phyloP scores from a whole-genome alignment of 2,329 filamentous ascomycete genomes.

The Paecilomyces formosus region DNA sequence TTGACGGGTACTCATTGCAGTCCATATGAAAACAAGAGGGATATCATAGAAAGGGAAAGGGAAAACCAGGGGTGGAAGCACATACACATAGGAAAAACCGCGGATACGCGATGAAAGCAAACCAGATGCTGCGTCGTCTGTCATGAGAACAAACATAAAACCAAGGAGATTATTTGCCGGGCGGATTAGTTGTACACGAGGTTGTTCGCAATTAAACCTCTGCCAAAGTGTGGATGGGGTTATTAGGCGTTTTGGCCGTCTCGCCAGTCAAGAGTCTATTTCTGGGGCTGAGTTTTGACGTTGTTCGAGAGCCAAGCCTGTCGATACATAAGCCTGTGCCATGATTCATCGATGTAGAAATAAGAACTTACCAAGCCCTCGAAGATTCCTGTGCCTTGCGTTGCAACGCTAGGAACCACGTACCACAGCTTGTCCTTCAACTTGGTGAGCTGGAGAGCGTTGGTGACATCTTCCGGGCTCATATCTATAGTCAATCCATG shows the following conservation, averaged over 20 bases:
- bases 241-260: constrained; percentile 8
- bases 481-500: constrained; percentile 48
- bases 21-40: constrained; percentile 32
- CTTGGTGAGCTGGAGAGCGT: constrained; percentile 66
- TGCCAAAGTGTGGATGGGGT: constrained; percentile 2
- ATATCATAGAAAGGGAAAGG: constrained; percentile 33
- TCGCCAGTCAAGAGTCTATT: constrained; percentile 15
- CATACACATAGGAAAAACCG: constrained; percentile 14
- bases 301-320: constrained; percentile 75
- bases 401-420: constrained; percentile 75
- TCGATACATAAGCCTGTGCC: constrained; percentile 8
- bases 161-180: constrained; percentile 19
- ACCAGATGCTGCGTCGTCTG: constrained; percentile 34
- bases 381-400: constrained; percentile 70
- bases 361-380: constrained; percentile 60
- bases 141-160: constrained; percentile 35
- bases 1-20: constrained; percentile 20
- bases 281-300: constrained; percentile 54
- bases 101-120: constrained; percentile 12
- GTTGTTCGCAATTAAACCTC: constrained; percentile 1
- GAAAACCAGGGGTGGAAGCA: constrained; percentile 9
- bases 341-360: background rate
- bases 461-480: constrained; percentile 72
- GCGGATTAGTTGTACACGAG: constrained; percentile 29
- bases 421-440: constrained; percentile 81